These are phyloP conservation scores for Pichia manshurica DNA, from an alignment of 805 yeast genomes.

Conservation along the genomic window DNA sequence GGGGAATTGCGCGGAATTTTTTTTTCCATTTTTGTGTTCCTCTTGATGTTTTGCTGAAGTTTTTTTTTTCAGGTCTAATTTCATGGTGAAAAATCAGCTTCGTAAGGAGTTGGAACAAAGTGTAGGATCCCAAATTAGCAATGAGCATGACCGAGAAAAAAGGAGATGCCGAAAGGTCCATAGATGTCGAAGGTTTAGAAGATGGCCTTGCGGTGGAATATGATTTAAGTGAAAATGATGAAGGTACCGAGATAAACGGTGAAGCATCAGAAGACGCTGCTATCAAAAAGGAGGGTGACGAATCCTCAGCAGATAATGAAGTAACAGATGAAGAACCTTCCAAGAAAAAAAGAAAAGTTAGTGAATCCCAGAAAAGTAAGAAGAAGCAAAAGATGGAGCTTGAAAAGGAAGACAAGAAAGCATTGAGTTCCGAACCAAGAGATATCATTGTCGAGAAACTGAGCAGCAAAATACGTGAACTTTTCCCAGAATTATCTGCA, in stretches of 20 bases:
- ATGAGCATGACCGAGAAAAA: background rate
- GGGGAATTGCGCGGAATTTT: background rate
- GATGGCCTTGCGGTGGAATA: slow-evolving; percentile 62
- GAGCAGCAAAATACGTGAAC: slow-evolving; percentile 52
- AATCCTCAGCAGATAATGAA: slow-evolving; percentile 14
- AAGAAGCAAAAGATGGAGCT: slow-evolving; percentile 63
- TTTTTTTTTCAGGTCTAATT: background rate
- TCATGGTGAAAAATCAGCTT: background rate
- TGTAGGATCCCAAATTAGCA: too few species aligned
- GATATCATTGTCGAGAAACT: slow-evolving; percentile 63
- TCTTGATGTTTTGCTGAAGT: background rate
- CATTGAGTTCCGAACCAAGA: slow-evolving; percentile 49
- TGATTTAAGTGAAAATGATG: slow-evolving; percentile 32
- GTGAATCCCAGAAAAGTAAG: slow-evolving; percentile 50
- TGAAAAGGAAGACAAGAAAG: slow-evolving; percentile 52
- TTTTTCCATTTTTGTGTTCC: background rate
- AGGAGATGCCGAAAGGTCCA: background rate
- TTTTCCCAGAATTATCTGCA: slow-evolving; percentile 63
- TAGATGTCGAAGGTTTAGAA: slow-evolving; percentile 64
- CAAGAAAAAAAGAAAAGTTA: slow-evolving; percentile 26
- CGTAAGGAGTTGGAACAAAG: too few species aligned
- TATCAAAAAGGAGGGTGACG: slow-evolving; percentile 7
- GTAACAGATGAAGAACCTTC: slow-evolving; percentile 3
- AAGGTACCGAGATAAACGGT: slow-evolving; percentile 31
- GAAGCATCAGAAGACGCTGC: slow-evolving; percentile 7